A percentile compares a stretch with the other conserved stretches of the same genome.
Conservation (phyloP, 208 protist species). For the Trypanosomatidae sp. region DNA sequence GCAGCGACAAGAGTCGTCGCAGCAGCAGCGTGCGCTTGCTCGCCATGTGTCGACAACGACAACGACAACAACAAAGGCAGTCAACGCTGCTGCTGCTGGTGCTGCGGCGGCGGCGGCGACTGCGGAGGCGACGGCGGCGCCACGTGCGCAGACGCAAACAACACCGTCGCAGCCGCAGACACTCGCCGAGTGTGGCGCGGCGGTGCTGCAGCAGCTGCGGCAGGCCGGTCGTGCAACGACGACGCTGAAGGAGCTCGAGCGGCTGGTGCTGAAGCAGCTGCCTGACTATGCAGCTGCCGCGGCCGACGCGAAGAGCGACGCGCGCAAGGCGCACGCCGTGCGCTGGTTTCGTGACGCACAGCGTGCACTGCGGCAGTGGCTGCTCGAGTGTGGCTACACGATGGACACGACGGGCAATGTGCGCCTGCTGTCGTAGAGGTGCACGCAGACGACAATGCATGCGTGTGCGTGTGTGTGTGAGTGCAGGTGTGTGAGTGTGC, state of each 20-base stretch:
- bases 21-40: no score
- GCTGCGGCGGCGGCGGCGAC: no score
- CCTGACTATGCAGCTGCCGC: slow-evolving; percentile 38
- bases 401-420: slow-evolving; percentile 49
- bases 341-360: slow-evolving; percentile 52
- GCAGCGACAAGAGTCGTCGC: no score
- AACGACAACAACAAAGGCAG: no score
- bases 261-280: slow-evolving; percentile 50
- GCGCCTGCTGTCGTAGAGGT: not conserved
- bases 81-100: no score
- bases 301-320: slow-evolving; percentile 24
- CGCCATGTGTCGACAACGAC: no score
- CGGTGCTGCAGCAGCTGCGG: slow-evolving; percentile 7
- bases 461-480: no score
- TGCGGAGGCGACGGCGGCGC: not conserved
- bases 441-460: not conserved
- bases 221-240: slow-evolving; percentile 8
- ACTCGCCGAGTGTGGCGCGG: slow-evolving; percentile 6
- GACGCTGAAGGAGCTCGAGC: slow-evolving; percentile 42
- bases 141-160: not conserved
- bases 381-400: slow-evolving; percentile 28
- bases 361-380: slow-evolving; percentile 18
- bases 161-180: not conserved
- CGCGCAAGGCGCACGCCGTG: slow-evolving; percentile 35
- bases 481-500: no score